phyloP scores from a whole-genome alignment of 768 basidiomycete genomes.

The Boletus insuetus region DNA sequence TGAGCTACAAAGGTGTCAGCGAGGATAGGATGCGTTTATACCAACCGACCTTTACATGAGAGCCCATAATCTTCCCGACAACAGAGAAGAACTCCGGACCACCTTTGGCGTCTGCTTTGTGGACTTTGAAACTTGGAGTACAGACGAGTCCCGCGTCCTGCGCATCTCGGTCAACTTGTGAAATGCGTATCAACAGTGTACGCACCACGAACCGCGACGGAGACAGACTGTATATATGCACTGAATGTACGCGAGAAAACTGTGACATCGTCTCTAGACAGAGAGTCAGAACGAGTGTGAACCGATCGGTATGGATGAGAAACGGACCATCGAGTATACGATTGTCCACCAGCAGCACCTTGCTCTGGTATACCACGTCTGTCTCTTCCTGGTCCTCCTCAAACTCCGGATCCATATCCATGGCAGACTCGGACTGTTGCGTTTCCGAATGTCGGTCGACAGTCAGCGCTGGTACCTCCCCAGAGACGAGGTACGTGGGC shows the following conservation, averaged over 20 bases:
- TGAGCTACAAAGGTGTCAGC: slow-evolving; percentile 14
- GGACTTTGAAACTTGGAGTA: slow-evolving; percentile 31
- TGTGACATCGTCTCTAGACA: slow-evolving; percentile 48
- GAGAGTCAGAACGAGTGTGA: too few relatives aligned
- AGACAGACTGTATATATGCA: slow-evolving; percentile 72
- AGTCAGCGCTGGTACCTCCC: slow-evolving; percentile 39
- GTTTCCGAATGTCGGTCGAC: background rate
- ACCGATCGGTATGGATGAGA: background rate
- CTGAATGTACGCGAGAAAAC: slow-evolving; percentile 50
- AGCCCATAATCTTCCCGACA: slow-evolving; percentile 45
- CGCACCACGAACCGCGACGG: slow-evolving; percentile 55
- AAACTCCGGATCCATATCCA: slow-evolving; percentile 38
- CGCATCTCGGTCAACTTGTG: background rate
- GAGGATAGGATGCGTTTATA: background rate
- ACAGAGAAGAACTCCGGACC: slow-evolving; percentile 7
- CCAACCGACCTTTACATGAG: slow-evolving; percentile 45
- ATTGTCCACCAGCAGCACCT: slow-evolving; percentile 60
- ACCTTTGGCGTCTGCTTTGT: slow-evolving; percentile 30
- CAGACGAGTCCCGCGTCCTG: slow-evolving; percentile 48
- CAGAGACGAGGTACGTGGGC: slow-evolving; percentile 74
- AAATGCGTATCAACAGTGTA: background rate
- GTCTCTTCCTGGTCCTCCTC: slow-evolving; percentile 41
- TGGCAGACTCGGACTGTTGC: slow-evolving; percentile 10
- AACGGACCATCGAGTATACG: slow-evolving; percentile 56
- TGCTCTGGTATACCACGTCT: slow-evolving; percentile 43